Base-by-base conservation (phyloP, 2,329 filamentous ascomycete genomes). In the Cephalotrichum gorgonifer region DNA sequence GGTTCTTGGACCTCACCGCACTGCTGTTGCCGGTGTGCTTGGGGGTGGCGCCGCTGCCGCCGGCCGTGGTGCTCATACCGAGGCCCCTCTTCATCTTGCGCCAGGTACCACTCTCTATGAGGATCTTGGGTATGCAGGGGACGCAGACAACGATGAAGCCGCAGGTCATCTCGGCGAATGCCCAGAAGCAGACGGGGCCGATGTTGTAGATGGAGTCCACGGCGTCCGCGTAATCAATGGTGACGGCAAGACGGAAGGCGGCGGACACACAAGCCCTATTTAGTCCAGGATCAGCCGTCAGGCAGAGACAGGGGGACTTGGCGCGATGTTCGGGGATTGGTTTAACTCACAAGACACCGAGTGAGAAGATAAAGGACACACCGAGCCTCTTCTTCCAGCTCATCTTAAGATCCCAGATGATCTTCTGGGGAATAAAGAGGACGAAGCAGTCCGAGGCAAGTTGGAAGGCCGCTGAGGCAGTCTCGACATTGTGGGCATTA, bases 81-180 rank as follows among this genome's bases (percentile, higher is more conserved):
- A 43, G 9, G 41, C 22, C 9, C 41, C 5, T 27, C 41, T 26
- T 43, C 41, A 43, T 43, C 23, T 43, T 43, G 41, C 41, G 41
- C 41, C 41, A 43, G 41, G 26, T 23, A 23, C 41, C 41, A 15
- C 6, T 43, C 41, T 43, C 41, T 15, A 43, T 3, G 41, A 69
- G 51, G 23, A 70, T 57, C 52, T 66, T 69, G 3, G 68, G 65
- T 0, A 67, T 52, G 38, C 62, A 65, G 6, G 68, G 67, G 38
- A 69, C 53, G 46, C 64, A 61, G 30, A 65, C 51, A 43, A 71
- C 64, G 53, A 72, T 65, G 56, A 73, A 72, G 7, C 65, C 69
- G 45, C 66, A 69, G 2, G 68, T 68, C 63, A 69, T 71, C 52
- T 72, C 70, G 5, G 63, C 69, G 25, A 56, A 59, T 3, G 64